phyloP scores from a whole-genome alignment of 2,329 filamentous ascomycete genomes.

The Phialophora expanda region DNA sequence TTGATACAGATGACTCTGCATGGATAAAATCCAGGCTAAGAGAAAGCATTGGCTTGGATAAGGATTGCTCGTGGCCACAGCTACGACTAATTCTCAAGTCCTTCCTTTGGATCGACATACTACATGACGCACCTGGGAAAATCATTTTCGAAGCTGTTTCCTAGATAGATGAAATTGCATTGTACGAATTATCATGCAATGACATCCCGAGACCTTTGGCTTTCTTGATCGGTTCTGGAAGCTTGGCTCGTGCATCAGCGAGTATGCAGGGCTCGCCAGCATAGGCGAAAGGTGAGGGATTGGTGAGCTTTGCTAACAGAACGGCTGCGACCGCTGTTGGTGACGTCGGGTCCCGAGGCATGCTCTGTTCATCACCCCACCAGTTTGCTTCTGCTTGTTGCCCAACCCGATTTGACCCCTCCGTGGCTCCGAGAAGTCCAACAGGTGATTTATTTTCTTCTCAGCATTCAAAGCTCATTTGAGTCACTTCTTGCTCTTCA shows the following conservation, averaged over 20 bases:
- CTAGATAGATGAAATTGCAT: no score
- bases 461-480: constrained; percentile 12
- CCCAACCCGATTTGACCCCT: constrained; percentile 23
- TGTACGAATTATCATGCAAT: background rate
- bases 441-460: background rate
- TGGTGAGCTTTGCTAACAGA: constrained; percentile 12
- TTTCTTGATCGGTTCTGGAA: background rate
- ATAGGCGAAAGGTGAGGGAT: constrained; percentile 13
- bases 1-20: constrained; percentile 14
- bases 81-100: constrained; percentile 39
- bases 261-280: constrained; percentile 12
- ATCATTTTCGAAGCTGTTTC: background rate
- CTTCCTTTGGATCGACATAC: constrained; percentile 44
- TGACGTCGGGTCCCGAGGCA: constrained; percentile 19
- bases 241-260: background rate
- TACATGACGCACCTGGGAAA: constrained; percentile 39
- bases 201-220: background rate
- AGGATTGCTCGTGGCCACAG: constrained; percentile 22
- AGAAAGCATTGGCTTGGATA: constrained; percentile 8
- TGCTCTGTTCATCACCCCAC: constrained; percentile 20
- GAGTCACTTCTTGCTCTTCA: constrained; percentile 9
- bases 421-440: constrained; percentile 15
- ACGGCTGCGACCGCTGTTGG: constrained; percentile 3
- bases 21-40: constrained; percentile 19
- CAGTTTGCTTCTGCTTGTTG: constrained; percentile 15